Conservation (phyloP, 306 rosid species). For the Citrullus amarus region DNA sequence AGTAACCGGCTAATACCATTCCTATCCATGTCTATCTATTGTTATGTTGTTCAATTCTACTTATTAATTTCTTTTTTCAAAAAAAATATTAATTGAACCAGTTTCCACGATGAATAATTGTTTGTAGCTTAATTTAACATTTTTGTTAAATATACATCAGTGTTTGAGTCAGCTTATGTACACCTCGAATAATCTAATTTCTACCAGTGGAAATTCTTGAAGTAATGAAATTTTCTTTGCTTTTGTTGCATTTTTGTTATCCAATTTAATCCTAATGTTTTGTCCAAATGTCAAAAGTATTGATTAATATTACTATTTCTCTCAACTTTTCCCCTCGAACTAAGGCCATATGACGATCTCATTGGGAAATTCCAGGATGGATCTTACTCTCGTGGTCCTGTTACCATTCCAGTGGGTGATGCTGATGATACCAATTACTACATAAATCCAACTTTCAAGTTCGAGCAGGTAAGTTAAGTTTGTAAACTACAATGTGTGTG, state of each 20-base stretch:
- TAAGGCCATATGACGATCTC: not conserved
- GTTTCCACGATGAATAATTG: not conserved
- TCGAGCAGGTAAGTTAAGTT: conserved; percentile 64
- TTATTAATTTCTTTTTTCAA: not conserved
- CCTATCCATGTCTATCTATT: too few species aligned
- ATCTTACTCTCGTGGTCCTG: conserved; percentile 86
- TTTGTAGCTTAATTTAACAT: not conserved
- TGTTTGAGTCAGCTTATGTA: too few species aligned
- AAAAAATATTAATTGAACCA: not conserved
- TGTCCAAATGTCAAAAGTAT: not conserved
- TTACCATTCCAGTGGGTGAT: conserved; percentile 54
- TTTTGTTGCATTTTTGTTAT: not conserved
- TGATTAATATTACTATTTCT: not conserved
- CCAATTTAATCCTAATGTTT: not conserved
- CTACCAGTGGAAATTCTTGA: not conserved
- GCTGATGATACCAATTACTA: conserved; percentile 48
- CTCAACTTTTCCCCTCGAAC: not conserved
- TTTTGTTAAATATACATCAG: too few species aligned
- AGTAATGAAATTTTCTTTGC: not conserved
- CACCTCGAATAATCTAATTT: not conserved
- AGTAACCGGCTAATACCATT: too few species aligned
- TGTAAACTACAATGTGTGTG: not conserved
- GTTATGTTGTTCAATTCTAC: not conserved
- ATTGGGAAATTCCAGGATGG: conserved; percentile 59
- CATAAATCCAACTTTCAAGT: conserved; percentile 71